phyloP scores from a whole-genome alignment of 441 rosid genomes.

The Breynia disticha region DNA sequence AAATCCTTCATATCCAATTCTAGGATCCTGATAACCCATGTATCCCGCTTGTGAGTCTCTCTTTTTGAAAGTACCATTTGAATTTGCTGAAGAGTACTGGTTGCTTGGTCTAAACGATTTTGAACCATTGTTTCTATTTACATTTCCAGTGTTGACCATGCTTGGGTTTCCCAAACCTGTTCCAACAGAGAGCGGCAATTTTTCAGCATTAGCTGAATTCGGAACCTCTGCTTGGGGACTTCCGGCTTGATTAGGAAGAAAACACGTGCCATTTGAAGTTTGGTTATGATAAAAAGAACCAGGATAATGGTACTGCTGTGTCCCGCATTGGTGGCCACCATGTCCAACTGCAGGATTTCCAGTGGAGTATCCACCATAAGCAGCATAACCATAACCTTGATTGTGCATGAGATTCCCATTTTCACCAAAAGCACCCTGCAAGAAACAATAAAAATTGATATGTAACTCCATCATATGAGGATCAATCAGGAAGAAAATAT shows the following conservation, averaged over 20 bases:
- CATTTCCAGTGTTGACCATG: conserved; percentile 26
- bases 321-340: conserved; percentile 53
- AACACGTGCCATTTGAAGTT: conserved; percentile 27
- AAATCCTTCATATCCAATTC: conserved; percentile 36
- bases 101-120: conserved; percentile 35
- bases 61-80: conserved; percentile 41
- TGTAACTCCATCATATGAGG: not conserved
- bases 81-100: conserved; percentile 33
- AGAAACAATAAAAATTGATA: conserved; percentile 1
- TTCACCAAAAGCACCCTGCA: conserved; percentile 53
- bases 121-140: conserved; percentile 44
- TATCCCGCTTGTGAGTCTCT: conserved; percentile 30
- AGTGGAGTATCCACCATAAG: conserved; percentile 46
- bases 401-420: conserved; percentile 42
- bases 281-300: conserved; percentile 44
- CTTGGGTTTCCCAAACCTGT: conserved; percentile 31
- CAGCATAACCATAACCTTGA: conserved; percentile 48
- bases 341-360: conserved; percentile 46
- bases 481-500: too few species aligned
- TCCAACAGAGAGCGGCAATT: conserved; percentile 36
- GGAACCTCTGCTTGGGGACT: conserved; percentile 39
- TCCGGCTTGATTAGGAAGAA: conserved; percentile 24
- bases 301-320: conserved; percentile 71
- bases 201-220: conserved; percentile 30
- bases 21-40: conserved; percentile 53